A percentile compares a stretch with the other conserved stretches of the same genome.
phyloP scores from a whole-genome alignment of 805 yeast species.

The Grigorovia humatica region DNA sequence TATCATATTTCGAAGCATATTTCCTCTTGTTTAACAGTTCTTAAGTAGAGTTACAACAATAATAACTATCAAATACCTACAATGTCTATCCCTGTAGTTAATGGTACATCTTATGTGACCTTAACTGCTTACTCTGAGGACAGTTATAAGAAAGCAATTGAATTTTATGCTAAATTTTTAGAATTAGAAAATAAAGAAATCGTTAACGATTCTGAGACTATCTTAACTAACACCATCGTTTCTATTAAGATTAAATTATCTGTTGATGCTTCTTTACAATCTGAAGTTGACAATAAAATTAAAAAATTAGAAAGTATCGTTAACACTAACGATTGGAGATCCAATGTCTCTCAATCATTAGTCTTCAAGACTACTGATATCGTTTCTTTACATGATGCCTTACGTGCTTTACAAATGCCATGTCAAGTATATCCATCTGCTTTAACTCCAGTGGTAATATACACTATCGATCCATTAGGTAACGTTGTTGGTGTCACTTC shows the following conservation, averaged over 20 bases:
- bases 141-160: conserved; percentile 37
- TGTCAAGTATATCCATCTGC: conserved; percentile 62
- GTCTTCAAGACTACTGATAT: conserved; percentile 29
- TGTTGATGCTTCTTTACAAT: conserved; percentile 10
- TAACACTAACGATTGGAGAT: conserved; percentile 39
- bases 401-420: conserved; percentile 23
- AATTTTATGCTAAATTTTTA: conserved; percentile 38
- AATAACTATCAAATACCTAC: neutral
- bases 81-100: conserved; percentile 28
- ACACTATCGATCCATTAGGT: conserved; percentile 77
- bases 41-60: neutral
- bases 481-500: conserved; percentile 71
- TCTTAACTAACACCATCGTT: conserved; percentile 17
- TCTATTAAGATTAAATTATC: conserved; percentile 22
- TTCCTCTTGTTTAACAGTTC: neutral
- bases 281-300: conserved; percentile 21
- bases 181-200: conserved; percentile 7
- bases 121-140: conserved; percentile 41
- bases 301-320: conserved; percentile 1
- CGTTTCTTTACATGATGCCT: conserved; percentile 19
- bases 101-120: conserved; percentile 45
- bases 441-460: conserved; percentile 63
- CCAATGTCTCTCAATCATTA: conserved; percentile 32
- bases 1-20: neutral
- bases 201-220: conserved; percentile 1